Evolutionary conservation across 257 asterid species (phyloP).

Genomic region (Solanum infundibuliforme): DNA sequence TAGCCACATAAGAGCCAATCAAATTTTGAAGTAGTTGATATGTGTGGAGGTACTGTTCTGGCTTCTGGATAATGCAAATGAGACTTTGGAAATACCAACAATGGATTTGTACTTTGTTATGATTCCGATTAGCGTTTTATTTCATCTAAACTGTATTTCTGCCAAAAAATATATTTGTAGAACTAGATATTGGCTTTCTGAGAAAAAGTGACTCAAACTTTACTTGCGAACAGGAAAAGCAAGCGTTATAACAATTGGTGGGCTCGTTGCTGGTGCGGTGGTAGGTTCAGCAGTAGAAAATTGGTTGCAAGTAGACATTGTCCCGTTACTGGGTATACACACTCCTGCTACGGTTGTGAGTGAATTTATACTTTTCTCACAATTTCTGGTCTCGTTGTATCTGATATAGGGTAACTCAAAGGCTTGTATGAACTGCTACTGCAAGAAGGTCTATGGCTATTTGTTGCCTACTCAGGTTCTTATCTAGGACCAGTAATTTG

Average conservation of each 20-base stretch:
- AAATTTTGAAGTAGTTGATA: neutral
- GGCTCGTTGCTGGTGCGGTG: constrained; percentile 94
- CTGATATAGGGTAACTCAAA: constrained; percentile 38
- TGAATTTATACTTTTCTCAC: constrained; percentile 80
- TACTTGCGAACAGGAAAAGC: constrained; percentile 72
- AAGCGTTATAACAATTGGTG: constrained; percentile 76
- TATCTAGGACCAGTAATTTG: constrained; percentile 31
- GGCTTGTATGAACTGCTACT: constrained; percentile 1
- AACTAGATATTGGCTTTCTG: neutral
- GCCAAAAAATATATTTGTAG: neutral
- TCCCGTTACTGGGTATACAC: constrained; percentile 85
- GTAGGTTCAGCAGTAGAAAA: constrained; percentile 90
- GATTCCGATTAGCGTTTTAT: neutral
- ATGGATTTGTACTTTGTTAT: neutral
- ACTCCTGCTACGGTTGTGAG: constrained; percentile 79
- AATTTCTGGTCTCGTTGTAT: constrained; percentile 72
- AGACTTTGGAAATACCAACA: neutral
- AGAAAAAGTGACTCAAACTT: neutral
- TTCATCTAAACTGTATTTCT: neutral
- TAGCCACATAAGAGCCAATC: neutral
- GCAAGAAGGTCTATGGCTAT: constrained; percentile 15
- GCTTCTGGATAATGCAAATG: neutral
- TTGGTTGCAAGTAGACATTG: constrained; percentile 93
- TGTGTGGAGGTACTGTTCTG: neutral
- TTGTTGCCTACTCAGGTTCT: constrained; percentile 9